A percentile compares a stretch with the other conserved stretches of the same genome.
These are phyloP conservation scores for Colletotrichum sp. DNA, from an alignment of 2,329 filamentous ascomycete species.

Conservation along the genomic window DNA sequence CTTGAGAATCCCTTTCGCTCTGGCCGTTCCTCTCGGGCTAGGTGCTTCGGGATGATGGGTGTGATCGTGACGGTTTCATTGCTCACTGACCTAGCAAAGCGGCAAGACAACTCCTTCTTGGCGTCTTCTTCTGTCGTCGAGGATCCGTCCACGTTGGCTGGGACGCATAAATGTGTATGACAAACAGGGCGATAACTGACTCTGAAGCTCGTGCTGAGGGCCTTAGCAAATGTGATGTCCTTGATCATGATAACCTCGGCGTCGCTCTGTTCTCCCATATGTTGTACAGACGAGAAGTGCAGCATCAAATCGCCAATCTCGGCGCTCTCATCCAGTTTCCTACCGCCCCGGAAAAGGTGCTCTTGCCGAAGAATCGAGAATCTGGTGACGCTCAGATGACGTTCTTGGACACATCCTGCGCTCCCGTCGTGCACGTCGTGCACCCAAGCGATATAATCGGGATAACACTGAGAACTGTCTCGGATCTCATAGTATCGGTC, in stretches of 20 bases:
- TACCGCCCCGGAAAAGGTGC: neutral
- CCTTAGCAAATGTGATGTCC: neutral
- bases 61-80: neutral
- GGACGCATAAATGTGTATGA: neutral
- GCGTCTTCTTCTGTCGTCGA: neutral
- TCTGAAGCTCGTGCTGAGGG: neutral
- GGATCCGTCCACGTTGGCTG: neutral
- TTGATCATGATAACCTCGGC: neutral
- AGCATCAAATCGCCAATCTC: neutral
- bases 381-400: neutral
- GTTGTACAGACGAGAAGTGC: neutral
- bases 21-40: neutral
- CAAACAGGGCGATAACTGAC: neutral
- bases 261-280: neutral
- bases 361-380: neutral
- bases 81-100: neutral
- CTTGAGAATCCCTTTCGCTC: neutral
- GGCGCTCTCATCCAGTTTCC: accelerated
- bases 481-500: neutral
- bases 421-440: neutral
- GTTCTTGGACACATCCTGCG: neutral
- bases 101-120: neutral
- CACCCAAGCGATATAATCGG: neutral
- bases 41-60: neutral
- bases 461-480: neutral